Evolutionary conservation across 768 basidiomycete genomes (phyloP), one percentile per base, ranked within the genome.

Genomic region (Hortiboletus campestris): DNA sequence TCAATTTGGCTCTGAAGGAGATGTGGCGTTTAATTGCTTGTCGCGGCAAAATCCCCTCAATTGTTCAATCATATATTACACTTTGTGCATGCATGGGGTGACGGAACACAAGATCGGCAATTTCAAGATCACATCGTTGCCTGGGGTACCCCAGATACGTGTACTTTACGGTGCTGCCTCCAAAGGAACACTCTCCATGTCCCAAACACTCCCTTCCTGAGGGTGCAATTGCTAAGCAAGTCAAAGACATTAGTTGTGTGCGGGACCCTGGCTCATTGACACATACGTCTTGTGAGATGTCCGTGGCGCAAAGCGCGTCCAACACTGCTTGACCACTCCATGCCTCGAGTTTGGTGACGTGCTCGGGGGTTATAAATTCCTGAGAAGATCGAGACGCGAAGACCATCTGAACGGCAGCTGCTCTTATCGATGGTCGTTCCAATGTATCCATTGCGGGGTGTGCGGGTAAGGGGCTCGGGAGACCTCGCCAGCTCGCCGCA

Each of bases 371-470:
- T 63, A 93, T 91, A 64, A 92, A 91, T 57, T 81, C 87, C 59
- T 77, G 79, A 28, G 88, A 86, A 40, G 75, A 78, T 46, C 90
- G 82, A 41, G 84, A 80, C n/a, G 90, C 90, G 64, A 89, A 93
- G 6, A 91, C 81, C 81, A 91, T 88, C 56, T 92, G 90, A 20
- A 82, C 82, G 16, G 87, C 86, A 16, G 90, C 87, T n/a, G 86
- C 91, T 62, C 81, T 80, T 63, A 92, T 91, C 53, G 63, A 60
- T 17, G 75, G 64, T 19, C 55, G 63, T 22, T 22, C 31, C 4
- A 22, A 29, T 60, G 51, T n/a, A 41, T 51, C 46, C 45, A 51
- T 35, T 43, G 38, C 43, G 2, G 46, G 49, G 11, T 16, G 25
- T 41, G 63, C 60, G 48, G 59, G 56, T 11, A 58, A 49, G 17